Percentiles rank a stretch among this genome's conserved stretches.
Evolutionary conservation across 2,329 filamentous ascomycete species (phyloP).

Genomic region (Cadophora luteo-olivacea): DNA sequence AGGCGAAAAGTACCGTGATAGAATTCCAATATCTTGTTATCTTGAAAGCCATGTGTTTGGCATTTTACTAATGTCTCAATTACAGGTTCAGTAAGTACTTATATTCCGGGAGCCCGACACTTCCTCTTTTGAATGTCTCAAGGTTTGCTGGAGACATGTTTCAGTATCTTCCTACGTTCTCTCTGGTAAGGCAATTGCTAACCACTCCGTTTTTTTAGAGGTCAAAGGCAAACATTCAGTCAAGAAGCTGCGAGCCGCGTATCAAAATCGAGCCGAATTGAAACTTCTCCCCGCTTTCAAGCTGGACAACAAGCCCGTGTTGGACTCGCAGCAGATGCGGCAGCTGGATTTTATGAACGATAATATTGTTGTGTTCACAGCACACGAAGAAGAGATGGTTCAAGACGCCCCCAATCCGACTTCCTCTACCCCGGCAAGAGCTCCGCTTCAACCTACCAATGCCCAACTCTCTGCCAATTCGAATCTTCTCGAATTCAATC

Average conservation of each 20-base stretch:
- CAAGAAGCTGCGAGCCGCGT: slow-evolving; percentile 3
- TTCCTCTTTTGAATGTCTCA: background rate
- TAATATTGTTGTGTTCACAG: slow-evolving; percentile 29
- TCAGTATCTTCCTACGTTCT: too few relatives aligned
- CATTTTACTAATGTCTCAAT: background rate
- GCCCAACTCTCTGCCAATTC: slow-evolving; percentile 12
- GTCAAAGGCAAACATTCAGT: slow-evolving; percentile 16
- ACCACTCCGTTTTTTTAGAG: background rate
- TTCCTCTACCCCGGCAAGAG: slow-evolving; percentile 13
- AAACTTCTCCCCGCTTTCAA: slow-evolving; percentile 6
- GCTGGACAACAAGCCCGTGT: background rate
- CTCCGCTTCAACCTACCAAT: slow-evolving; percentile 23
- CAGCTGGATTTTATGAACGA: slow-evolving; percentile 25
- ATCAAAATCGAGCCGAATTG: background rate
- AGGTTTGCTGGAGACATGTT: background rate
- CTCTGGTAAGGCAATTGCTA: too few relatives aligned
- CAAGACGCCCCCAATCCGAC: background rate
- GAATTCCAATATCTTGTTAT: background rate
- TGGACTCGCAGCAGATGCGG: slow-evolving; percentile 25
- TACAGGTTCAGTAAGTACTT: slow-evolving; percentile 15
- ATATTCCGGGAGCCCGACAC: background rate
- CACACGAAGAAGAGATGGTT: slow-evolving; percentile 19
- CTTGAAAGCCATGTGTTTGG: background rate
- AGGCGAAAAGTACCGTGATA: background rate
- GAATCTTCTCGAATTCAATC: slow-evolving; percentile 1